Conservation (phyloP, 2,329 filamentous ascomycete species). For the Scedosporium minutisporum region DNA sequence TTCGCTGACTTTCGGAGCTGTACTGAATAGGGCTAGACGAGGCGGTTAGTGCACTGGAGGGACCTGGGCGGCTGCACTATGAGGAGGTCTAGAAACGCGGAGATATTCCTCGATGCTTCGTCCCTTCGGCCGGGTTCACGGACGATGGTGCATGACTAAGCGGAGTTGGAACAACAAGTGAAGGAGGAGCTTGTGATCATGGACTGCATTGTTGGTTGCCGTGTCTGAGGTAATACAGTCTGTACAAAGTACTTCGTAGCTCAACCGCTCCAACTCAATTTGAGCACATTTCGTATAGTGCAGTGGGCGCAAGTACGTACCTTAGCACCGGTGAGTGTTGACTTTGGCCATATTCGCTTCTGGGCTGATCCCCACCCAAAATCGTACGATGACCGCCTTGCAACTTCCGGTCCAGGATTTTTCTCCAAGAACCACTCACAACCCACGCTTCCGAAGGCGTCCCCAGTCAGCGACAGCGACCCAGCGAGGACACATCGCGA, state of each 20-base stretch:
- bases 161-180: background rate
- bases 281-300: background rate
- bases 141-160: background rate
- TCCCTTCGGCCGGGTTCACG: background rate
- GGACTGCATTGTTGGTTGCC: background rate
- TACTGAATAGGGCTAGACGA: background rate
- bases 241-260: too few relatives aligned
- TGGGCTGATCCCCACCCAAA: constrained; percentile 7
- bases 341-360: background rate
- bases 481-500: background rate
- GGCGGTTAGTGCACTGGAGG: background rate
- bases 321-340: background rate
- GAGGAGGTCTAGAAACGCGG: background rate
- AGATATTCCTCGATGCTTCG: background rate
- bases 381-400: constrained; percentile 5
- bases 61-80: background rate
- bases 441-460: background rate
- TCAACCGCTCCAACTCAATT: too few relatives aligned
- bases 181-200: background rate
- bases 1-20: background rate
- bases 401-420: constrained; percentile 2
- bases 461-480: background rate
- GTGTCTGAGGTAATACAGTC: background rate
- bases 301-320: background rate
- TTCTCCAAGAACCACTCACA: background rate